Conservation (phyloP, 805 yeast species). For the Metschnikowia bowlesiae region DNA sequence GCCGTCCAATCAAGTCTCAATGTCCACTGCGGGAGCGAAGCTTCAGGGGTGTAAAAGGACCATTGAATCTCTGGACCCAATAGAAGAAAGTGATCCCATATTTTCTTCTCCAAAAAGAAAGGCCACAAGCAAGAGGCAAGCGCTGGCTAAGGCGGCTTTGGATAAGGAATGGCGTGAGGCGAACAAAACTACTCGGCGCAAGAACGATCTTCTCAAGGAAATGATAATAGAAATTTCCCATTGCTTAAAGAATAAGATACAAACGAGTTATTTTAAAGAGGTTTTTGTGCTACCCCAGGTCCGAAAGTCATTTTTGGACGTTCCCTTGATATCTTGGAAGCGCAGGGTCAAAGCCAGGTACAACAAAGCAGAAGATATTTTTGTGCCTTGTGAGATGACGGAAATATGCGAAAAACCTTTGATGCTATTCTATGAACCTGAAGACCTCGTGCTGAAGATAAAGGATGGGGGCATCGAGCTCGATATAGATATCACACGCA, state of each 20-base stretch:
- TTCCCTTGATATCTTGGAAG: slow-evolving; percentile 50
- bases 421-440: slow-evolving; percentile 45
- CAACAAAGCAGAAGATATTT: slow-evolving; percentile 45
- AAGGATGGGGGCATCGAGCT: slow-evolving; percentile 7
- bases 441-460: slow-evolving; percentile 33
- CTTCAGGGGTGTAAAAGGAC: neutral
- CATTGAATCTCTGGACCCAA: slow-evolving; percentile 1
- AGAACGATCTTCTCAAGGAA: slow-evolving; percentile 47
- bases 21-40: neutral
- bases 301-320: slow-evolving; percentile 19
- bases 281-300: slow-evolving; percentile 21
- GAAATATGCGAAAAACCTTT: slow-evolving; percentile 41
- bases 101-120: slow-evolving; percentile 9
- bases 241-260: slow-evolving; percentile 20
- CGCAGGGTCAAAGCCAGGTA: slow-evolving; percentile 48
- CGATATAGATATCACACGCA: slow-evolving; percentile 8
- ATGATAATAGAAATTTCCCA: slow-evolving; percentile 45
- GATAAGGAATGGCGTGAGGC: slow-evolving; percentile 31
- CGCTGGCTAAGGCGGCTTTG: slow-evolving; percentile 6
- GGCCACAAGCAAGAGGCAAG: neutral
- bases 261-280: slow-evolving; percentile 17
- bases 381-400: slow-evolving; percentile 47
- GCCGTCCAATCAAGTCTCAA: neutral
- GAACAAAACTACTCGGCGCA: slow-evolving; percentile 37
- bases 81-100: slow-evolving; percentile 1